Base-by-base conservation (phyloP, 2,329 filamentous ascomycete genomes). In the Ophiosphaerella narmari region DNA sequence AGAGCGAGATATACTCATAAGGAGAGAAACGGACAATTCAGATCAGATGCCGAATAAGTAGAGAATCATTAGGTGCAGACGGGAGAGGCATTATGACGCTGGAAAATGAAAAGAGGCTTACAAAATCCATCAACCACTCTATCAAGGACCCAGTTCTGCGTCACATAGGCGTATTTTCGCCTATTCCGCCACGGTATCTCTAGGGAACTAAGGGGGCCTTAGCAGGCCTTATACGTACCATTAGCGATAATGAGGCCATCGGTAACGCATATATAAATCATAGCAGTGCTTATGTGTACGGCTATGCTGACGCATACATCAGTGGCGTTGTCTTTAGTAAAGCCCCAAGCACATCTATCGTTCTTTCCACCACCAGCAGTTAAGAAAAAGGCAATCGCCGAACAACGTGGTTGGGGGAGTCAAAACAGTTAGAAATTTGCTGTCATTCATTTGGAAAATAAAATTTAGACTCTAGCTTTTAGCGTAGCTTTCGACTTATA, bases 161-260 rank as follows among this genome's bases (percentile, higher is more conserved):
- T 7, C 65, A 70, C 36, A 62, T 73, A 11, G 71, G 73, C 48
- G 71, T 66, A 0, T n/a, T 73, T 73, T 24, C 64, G 71, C 9
- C 56, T 73, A 0, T 49, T 66, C 37, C 63, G 71, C 2, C 58
- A 73, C 24, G 70, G 73, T 29, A 62, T 60, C 5, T 69, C 72
- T 33, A 6, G 5, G 2, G 57, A 67, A 16, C 38, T 71, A 8
- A 68, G 44, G 55, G 54, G 1, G 54, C 60, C 31, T 37, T 73
- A 4, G 51, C 54, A 12, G 43, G 43, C 5, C 34, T 65, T 2
- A 60, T 70, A 52, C 48, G 62, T 13, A 36, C 45, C 2, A 40
- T 57, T 29, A 9, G 26, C 11, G 26, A 29, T 29, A 5, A 21
- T 21, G 18, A 21, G 4, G 18, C 18, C 18, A 21, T 5, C 18